These are phyloP conservation scores for Zasmidium citrigriseum DNA, from an alignment of 2,329 filamentous ascomycete genomes.

Conservation along the genomic window DNA sequence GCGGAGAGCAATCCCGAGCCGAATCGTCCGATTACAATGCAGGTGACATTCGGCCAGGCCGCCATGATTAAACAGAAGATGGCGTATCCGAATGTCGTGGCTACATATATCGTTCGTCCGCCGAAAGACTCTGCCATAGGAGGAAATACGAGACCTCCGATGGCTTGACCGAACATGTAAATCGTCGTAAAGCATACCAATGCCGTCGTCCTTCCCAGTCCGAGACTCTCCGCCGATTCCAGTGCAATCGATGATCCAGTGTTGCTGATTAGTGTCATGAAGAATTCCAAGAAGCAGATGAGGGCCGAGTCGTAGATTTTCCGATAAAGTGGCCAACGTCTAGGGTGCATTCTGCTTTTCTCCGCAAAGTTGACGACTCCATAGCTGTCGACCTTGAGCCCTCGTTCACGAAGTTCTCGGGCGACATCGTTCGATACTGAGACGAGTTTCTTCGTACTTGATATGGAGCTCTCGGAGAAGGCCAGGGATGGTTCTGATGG, in stretches of 20 bases:
- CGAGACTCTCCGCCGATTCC: constrained; percentile 19
- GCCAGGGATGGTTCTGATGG: neutral
- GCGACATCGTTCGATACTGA: neutral
- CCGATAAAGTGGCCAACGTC: constrained; percentile 15
- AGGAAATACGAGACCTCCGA: constrained; percentile 43
- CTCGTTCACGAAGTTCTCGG: neutral
- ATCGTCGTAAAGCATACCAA: constrained; percentile 26
- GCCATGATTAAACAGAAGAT: constrained; percentile 43
- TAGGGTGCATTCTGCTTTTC: constrained; percentile 19
- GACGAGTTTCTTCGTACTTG: neutral
- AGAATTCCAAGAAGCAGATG: constrained; percentile 23
- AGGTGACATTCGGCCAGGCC: constrained; percentile 37
- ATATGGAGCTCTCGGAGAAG: neutral
- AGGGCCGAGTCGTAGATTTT: constrained; percentile 19
- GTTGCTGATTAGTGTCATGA: constrained; percentile 24
- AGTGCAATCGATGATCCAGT: constrained; percentile 20
- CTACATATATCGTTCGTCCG: constrained; percentile 38
- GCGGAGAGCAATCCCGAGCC: constrained; percentile 49
- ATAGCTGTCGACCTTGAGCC: constrained; percentile 14
- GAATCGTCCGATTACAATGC: constrained; percentile 45
- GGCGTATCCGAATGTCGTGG: constrained; percentile 36
- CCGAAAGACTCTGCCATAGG: constrained; percentile 43
- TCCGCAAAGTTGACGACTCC: constrained; percentile 21
- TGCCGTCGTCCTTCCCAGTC: constrained; percentile 10
- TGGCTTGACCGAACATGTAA: constrained; percentile 29